Evolutionary conservation across 2,329 filamentous ascomycete species (phyloP), one percentile per base, ranked within the genome.

Genomic region (Colletotrichum aenigma): DNA sequence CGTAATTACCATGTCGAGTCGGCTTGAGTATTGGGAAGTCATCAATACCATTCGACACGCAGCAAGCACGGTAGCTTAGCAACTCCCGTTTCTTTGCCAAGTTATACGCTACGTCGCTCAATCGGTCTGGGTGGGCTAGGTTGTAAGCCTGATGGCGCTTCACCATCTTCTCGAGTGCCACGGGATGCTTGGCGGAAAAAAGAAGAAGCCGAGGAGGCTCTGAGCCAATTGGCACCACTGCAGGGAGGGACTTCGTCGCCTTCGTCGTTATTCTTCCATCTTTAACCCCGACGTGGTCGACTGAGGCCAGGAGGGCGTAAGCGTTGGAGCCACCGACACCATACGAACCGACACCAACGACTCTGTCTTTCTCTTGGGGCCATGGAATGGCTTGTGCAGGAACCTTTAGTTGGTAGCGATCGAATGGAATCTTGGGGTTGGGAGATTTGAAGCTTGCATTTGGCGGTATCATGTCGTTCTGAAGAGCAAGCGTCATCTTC

Each of bases 301-400:
- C 58, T 5, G 70, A 67, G 1, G 52, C 56, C 6, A 73, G 56
- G 5, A 67, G 26, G n/a, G 58, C 71, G 48, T 77, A 70, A 5
- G 71, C 71, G 15, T 77, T 77, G 2, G 71, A 60, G 6, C 75
- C 84, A 13, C 84, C 84, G 61, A 81, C 83, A 12, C 84, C 84
- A 65, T 84, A 85, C 8, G 78, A 81, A 72, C 85, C 86, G 55
- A 87, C 78, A 36, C 81, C 81, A 4, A 83, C 77, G 7, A 84
- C 78, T 34, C 81, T 78, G 1, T 62, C 16, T 9, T 78, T 70
- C 12, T 73, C 75, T 4, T 38, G 2, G 0, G 84, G 83, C 79
- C 79, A 85, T 0, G 79, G 43, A 1, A 48, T 77, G 0, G 80
- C 66, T 38, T 81, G 77, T 0, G 71, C 76, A 0, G 83, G 81